Evolutionary conservation across 148 eudicot species (phyloP).

Genomic region (Persicaria maculosa): DNA sequence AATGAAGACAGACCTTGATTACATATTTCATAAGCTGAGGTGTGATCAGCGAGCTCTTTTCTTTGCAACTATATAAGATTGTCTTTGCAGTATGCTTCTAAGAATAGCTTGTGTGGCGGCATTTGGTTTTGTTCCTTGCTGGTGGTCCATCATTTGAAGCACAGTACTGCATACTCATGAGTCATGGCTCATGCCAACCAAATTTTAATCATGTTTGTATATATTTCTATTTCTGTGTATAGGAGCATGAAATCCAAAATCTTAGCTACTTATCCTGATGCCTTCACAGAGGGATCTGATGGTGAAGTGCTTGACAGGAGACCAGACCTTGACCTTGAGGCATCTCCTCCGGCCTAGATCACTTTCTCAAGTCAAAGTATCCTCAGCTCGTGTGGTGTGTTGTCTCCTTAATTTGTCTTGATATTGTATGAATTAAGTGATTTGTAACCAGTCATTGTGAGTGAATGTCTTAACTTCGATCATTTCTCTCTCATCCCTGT

Average conservation of each 20-base stretch:
- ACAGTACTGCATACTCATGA: background rate
- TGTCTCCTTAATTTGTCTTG: too few relatives aligned
- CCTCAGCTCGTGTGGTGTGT: too few relatives aligned
- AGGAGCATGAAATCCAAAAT: constrained; percentile 77
- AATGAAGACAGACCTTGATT: constrained; percentile 88
- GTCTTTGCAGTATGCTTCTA: background rate
- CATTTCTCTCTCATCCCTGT: too few relatives aligned
- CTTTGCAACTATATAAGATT: background rate
- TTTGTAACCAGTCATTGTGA: too few relatives aligned
- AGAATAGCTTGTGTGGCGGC: too few relatives aligned
- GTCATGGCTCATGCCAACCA: background rate
- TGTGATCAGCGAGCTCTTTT: constrained; percentile 13
- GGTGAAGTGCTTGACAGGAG: constrained; percentile 60
- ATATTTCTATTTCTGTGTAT: constrained; percentile 8
- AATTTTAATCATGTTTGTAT: background rate
- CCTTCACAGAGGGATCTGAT: constrained; percentile 58
- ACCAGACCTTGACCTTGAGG: constrained; percentile 90
- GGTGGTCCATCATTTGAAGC: too few relatives aligned
- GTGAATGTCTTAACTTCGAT: too few relatives aligned
- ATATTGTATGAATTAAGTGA: too few relatives aligned
- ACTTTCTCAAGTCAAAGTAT: too few relatives aligned
- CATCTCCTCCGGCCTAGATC: constrained; percentile 17
- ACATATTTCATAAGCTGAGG: constrained; percentile 86
- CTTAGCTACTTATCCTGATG: constrained; percentile 79
- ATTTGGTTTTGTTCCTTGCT: background rate